These are phyloP conservation scores for Daucus carota DNA, from an alignment of 129 eudicot species.

Conservation along the genomic window DH1_v3.0 NC_030389.2:7372501-7373000, in stretches of 20 bases:
- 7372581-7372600: slow-evolving; percentile 35
- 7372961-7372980: neutral
- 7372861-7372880: neutral
- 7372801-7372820: neutral
- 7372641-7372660: slow-evolving; percentile 33
- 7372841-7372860: neutral
- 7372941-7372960: neutral
- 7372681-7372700: slow-evolving; percentile 50
- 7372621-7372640: slow-evolving; percentile 30
- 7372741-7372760: slow-evolving; percentile 35
- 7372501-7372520: neutral
- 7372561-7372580: slow-evolving; percentile 42
- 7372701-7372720: slow-evolving; percentile 42
- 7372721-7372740: slow-evolving; percentile 74
- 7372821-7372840: neutral
- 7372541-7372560: slow-evolving; percentile 20
- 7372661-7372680: slow-evolving; percentile 28
- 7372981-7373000: too few relatives aligned
- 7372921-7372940: neutral
- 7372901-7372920: neutral
- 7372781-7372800: neutral
- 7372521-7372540: neutral
- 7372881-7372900: neutral
- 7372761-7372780: neutral
- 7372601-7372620: slow-evolving; percentile 33